Evolutionary conservation across 2,329 filamentous ascomycete genomes (phyloP), one percentile per base, ranked within the genome.

Genomic region (Aurifilum marmelostoma): DNA sequence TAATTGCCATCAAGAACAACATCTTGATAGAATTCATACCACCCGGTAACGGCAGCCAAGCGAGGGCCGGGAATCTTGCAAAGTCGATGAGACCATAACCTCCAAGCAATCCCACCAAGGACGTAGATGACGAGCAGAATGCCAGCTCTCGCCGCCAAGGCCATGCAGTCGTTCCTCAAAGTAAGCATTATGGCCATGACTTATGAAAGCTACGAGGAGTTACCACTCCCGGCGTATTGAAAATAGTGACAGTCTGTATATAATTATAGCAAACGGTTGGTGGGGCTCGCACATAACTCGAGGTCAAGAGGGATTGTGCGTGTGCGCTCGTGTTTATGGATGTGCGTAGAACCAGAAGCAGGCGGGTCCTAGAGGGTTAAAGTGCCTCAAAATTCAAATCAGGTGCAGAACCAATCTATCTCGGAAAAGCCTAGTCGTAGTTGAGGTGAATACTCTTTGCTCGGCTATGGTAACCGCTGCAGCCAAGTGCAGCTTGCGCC

Each of bases 1-100:
- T 61, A 61, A 12, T 61, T 61, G n/a, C 58, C 58, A 7, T 61
- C 58, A 29, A 39, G 58, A 34, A 61, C 9, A 29, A 61, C 58
- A 39, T 61, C 58, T 24, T 61, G 29, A 12, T 61, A 61, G 32
- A 61, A 61, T 16, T 61, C 58, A 21, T 61, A 61, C 58, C 58
- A 61, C 16, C 58, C 58, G 6, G 29, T 61, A 16, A 61, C n/a
- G 29, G 58, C 58, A 61, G 58, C 58, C 11, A 61, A 29, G 18
- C 58, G 58, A 61, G 58, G 58, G 12, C 58, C 58, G 18, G 58
- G 58, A 61, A 61, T n/a, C 16, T 34, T 37, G 58, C 58, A 2
- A 7, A 61, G 58, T 61, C 50, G 24, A 27, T 54, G 50, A 16
- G 29, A 54, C 50, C 50, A 54, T 27, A 54, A 27, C 6, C 50